A percentile compares a stretch with the other conserved stretches of the same genome.
These are phyloP conservation scores for Bocquillonia castaneifolia DNA, from an alignment of 441 rosid species.

Conservation along the genomic window DNA sequence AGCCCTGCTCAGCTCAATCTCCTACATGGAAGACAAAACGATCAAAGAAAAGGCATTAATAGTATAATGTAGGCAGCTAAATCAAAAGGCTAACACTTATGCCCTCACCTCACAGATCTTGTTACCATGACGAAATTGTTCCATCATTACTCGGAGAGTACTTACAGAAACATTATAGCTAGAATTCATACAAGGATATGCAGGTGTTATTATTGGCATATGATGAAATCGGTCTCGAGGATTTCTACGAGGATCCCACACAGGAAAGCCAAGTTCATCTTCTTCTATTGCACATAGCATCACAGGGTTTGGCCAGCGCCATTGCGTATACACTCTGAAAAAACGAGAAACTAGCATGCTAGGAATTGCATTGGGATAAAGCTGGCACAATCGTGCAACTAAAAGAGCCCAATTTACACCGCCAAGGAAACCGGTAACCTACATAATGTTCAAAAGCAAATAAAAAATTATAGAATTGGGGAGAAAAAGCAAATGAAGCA, in stretches of 20 bases:
- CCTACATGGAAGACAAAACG: conserved; percentile 32
- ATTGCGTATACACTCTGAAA: conserved; percentile 82
- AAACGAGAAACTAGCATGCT: conserved; percentile 88
- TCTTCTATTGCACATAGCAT: conserved; percentile 90
- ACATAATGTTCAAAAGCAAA: conserved; percentile 18
- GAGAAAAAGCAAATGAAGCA: background rate
- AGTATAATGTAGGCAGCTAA: conserved; percentile 1
- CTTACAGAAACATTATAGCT: conserved; percentile 68
- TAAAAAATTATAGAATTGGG: conserved; percentile 3
- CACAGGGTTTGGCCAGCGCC: conserved; percentile 99
- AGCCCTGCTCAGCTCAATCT: conserved; percentile 52
- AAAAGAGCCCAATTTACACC: conserved; percentile 81
- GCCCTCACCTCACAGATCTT: conserved; percentile 53
- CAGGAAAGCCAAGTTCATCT: conserved; percentile 74
- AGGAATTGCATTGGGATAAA: conserved; percentile 90
- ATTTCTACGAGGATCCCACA: conserved; percentile 73
- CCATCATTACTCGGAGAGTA: conserved; percentile 64
- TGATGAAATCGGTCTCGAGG: conserved; percentile 57
- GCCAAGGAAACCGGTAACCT: conserved; percentile 81
- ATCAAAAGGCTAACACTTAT: conserved; percentile 3
- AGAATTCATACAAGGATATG: conserved; percentile 78
- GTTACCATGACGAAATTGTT: conserved; percentile 60
- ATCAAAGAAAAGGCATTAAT: conserved; percentile 18
- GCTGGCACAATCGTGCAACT: conserved; percentile 80
- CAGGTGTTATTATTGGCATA: conserved; percentile 77